These are phyloP conservation scores for Mucuna pruriens DNA, from an alignment of 306 rosid species.

Conservation along the genomic window DNA sequence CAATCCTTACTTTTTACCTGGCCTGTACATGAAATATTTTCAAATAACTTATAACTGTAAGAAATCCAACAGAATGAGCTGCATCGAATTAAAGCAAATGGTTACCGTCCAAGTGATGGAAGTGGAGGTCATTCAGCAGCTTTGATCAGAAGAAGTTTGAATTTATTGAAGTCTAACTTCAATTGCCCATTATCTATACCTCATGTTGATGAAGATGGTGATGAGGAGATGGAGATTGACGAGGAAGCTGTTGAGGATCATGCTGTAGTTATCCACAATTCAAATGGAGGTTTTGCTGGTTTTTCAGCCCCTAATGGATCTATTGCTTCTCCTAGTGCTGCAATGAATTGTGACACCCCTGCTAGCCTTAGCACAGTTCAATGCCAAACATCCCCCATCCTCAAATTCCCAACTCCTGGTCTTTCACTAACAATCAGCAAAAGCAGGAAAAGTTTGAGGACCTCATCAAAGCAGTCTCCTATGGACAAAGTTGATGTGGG, in stretches of 20 bases:
- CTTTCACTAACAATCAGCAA: constrained; percentile 71
- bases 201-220: constrained; percentile 75
- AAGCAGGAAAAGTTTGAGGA: constrained; percentile 92
- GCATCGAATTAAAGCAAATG: constrained; percentile 68
- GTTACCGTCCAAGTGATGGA: constrained; percentile 50
- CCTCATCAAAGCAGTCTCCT: constrained; percentile 70
- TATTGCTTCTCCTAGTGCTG: constrained; percentile 43
- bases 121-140: constrained; percentile 75
- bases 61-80: constrained; percentile 74
- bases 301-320: constrained; percentile 44
- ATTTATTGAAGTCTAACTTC: constrained; percentile 62
- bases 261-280: constrained; percentile 23
- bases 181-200: constrained; percentile 49
- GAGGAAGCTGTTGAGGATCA: constrained; percentile 82
- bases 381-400: constrained; percentile 50
- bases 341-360: constrained; percentile 58
- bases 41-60: constrained; percentile 35
- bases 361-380: constrained; percentile 52
- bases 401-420: constrained; percentile 70
- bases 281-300: constrained; percentile 44
- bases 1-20: constrained; percentile 19
- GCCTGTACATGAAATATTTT: constrained; percentile 18
- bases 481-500: too few relatives aligned
- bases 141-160: constrained; percentile 84
- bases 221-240: constrained; percentile 97